phyloP scores from a whole-genome alignment of 2,329 filamentous ascomycete genomes.

The Talaromyces rugulosus region DNA sequence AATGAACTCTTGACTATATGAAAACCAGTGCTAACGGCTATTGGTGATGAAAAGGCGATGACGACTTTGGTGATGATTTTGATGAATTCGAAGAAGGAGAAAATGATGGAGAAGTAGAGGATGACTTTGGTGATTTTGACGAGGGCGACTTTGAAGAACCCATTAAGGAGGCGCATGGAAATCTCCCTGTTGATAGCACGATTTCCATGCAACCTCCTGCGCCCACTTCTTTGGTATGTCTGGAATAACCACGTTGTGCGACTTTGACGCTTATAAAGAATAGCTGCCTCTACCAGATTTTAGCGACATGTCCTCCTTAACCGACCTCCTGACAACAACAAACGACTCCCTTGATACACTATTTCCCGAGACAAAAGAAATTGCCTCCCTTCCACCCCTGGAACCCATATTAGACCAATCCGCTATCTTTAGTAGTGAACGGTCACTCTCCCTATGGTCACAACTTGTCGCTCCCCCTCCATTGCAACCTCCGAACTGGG shows the following conservation, averaged over 20 bases:
- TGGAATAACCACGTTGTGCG: background rate
- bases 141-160: slow-evolving; percentile 56
- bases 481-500: slow-evolving; percentile 95
- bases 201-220: slow-evolving; percentile 23
- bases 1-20: slow-evolving; percentile 8
- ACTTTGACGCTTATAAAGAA: background rate
- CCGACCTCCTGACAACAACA: slow-evolving; percentile 37
- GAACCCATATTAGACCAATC: slow-evolving; percentile 40
- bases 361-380: slow-evolving; percentile 38
- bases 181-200: background rate
- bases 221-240: slow-evolving; percentile 43
- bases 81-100: slow-evolving; percentile 51
- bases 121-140: slow-evolving; percentile 64
- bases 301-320: slow-evolving; percentile 46
- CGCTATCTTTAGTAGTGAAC: slow-evolving; percentile 74
- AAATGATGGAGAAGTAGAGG: slow-evolving; percentile 43
- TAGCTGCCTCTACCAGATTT: slow-evolving; percentile 48
- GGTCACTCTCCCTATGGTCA: slow-evolving; percentile 89
- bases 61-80: slow-evolving; percentile 61
- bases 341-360: slow-evolving; percentile 40
- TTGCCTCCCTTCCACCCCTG: slow-evolving; percentile 30
- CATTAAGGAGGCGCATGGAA: slow-evolving; percentile 23
- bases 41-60: slow-evolving; percentile 61
- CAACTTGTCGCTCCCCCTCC: slow-evolving; percentile 93
- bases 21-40: slow-evolving; percentile 24